phyloP scores from a whole-genome alignment of 345 rosid genomes.

The Nephelium lappaceum region DNA sequence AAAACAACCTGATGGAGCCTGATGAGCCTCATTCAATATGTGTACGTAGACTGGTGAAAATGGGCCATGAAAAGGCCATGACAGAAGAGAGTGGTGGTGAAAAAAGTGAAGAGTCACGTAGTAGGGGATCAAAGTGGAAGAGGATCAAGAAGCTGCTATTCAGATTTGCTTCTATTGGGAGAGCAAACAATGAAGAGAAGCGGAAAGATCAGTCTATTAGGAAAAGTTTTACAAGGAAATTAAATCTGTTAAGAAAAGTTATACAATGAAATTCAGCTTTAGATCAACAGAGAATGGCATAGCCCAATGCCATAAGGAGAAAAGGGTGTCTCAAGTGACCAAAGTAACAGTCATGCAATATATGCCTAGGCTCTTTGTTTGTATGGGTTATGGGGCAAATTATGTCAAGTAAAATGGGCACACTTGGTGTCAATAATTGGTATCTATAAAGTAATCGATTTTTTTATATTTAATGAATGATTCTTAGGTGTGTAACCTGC shows the following conservation, averaged over 20 bases:
- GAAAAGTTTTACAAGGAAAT: too few relatives aligned
- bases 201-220: too few relatives aligned
- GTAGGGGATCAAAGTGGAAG: too few relatives aligned
- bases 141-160: too few relatives aligned
- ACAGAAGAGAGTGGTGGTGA: too few relatives aligned
- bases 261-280: conserved; percentile 37
- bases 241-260: not conserved
- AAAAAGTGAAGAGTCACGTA: too few relatives aligned
- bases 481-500: too few relatives aligned
- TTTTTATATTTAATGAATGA: too few relatives aligned
- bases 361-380: conserved; percentile 44
- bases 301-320: conserved; percentile 21
- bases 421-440: too few relatives aligned
- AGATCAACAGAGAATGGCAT: conserved; percentile 15
- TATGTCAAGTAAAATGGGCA: conserved; percentile 13
- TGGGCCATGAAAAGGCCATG: not conserved
- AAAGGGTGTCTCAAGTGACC: conserved; percentile 22
- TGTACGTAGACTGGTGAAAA: conserved; percentile 22
- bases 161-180: too few relatives aligned
- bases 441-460: not conserved
- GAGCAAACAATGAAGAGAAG: too few relatives aligned
- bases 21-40: not conserved
- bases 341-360: conserved; percentile 26
- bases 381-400: conserved; percentile 42
- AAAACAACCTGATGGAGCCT: not conserved